A percentile compares a stretch with the other conserved stretches of the same genome.
These are phyloP conservation scores for Gryganskiella cystojenkinii DNA, from an alignment of 192 early-diverging fungal genomes.

Conservation along the genomic window DNA sequence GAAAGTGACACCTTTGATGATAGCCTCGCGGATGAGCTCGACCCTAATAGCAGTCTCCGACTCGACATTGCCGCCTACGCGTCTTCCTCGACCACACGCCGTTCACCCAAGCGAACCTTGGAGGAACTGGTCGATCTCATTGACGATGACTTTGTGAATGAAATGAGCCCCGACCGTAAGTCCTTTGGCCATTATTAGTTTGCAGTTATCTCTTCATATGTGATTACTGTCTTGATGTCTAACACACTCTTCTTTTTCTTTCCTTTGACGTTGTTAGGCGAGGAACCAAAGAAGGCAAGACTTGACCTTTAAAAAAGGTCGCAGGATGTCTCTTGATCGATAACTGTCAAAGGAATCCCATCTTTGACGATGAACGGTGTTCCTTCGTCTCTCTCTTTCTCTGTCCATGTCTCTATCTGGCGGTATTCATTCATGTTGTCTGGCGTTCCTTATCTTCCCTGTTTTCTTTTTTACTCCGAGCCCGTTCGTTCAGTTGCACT, in stretches of 20 bases:
- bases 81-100: neutral
- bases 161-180: constrained; percentile 23
- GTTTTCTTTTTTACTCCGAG: too few species aligned
- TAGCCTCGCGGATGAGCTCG: neutral
- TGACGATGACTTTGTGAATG: constrained; percentile 11
- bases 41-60: neutral
- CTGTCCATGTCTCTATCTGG: too few species aligned
- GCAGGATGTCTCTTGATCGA: too few species aligned
- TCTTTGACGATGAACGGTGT: too few species aligned
- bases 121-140: constrained; percentile 11
- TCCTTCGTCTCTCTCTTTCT: too few species aligned
- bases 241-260: neutral
- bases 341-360: too few species aligned
- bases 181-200: neutral
- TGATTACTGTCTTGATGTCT: neutral
- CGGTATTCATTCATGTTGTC: too few species aligned
- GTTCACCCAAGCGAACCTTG: constrained; percentile 10
- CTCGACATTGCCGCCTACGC: neutral
- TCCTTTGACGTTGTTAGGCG: neutral
- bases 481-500: too few species aligned
- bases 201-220: neutral
- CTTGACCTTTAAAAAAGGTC: too few species aligned
- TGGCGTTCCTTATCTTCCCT: too few species aligned
- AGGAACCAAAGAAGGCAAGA: too few species aligned
- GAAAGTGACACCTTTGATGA: neutral